These are phyloP conservation scores for Arabis hirsuta DNA, from an alignment of 345 rosid species.

Conservation along the genomic window DNA sequence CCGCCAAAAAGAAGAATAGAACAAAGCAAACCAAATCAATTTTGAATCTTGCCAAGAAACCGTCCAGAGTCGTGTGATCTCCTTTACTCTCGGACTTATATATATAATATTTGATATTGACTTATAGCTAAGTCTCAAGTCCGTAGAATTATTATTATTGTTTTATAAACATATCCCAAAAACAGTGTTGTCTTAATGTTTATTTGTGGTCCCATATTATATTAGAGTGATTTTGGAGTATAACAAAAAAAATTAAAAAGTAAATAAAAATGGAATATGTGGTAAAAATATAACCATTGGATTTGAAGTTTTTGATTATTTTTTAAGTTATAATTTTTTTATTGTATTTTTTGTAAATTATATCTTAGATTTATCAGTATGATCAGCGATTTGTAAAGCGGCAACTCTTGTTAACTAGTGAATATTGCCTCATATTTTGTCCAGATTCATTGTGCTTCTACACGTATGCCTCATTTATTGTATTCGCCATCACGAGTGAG, in stretches of 20 bases:
- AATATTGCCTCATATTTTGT: not conserved
- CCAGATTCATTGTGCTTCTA: not conserved
- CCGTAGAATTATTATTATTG: not conserved
- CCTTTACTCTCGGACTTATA: constrained; percentile 16
- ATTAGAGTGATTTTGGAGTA: too few relatives aligned
- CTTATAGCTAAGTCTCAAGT: not conserved
- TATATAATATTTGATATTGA: constrained; percentile 15
- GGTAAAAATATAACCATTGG: too few relatives aligned
- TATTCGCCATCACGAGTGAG: constrained; percentile 1
- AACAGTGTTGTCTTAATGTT: not conserved
- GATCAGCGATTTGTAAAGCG: constrained; percentile 8
- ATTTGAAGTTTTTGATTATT: too few relatives aligned
- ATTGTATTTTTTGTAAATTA: too few relatives aligned
- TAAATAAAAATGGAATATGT: too few relatives aligned
- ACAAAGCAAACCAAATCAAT: constrained; percentile 13
- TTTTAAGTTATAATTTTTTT: too few relatives aligned
- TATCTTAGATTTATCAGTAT: too few relatives aligned
- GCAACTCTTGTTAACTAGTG: constrained; percentile 30
- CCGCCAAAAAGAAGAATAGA: not conserved
- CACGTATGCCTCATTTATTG: not conserved
- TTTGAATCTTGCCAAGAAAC: constrained; percentile 10
- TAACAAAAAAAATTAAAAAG: too few relatives aligned
- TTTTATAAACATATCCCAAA: not conserved
- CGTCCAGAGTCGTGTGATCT: constrained; percentile 27
- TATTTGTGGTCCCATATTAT: not conserved